Conservation (phyloP, 2,329 filamentous ascomycete genomes). For the Colletotrichum sp. region DNA sequence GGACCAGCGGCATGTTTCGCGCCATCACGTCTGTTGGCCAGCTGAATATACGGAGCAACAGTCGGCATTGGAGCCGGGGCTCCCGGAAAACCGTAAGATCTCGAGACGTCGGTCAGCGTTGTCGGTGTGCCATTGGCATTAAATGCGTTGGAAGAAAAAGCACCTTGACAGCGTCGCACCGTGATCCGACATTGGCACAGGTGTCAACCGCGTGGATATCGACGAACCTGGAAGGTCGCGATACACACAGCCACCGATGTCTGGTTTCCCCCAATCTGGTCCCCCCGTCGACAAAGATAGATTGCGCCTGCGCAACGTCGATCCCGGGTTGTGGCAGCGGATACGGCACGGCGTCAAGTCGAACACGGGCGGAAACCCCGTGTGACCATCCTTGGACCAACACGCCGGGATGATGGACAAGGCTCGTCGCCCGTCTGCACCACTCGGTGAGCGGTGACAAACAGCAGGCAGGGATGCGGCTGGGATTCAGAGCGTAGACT, state of each 20-base stretch:
- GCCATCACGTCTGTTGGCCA: not conserved
- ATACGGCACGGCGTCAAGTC: not conserved
- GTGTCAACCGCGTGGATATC: not conserved
- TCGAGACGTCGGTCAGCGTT: not conserved
- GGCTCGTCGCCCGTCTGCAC: not conserved
- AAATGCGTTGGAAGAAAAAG: not conserved
- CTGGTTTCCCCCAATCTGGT: not conserved
- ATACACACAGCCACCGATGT: not conserved
- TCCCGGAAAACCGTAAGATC: not conserved
- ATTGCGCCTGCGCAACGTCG: not conserved
- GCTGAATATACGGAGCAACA: not conserved
- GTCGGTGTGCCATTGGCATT: not conserved
- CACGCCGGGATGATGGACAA: not conserved
- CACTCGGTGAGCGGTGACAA: not conserved
- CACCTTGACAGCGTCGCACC: not conserved
- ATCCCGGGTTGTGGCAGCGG: conserved; percentile 3
- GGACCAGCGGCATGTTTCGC: not conserved
- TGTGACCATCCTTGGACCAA: conserved; percentile 11
- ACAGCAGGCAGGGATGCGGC: not conserved
- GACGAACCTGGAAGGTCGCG: not conserved
- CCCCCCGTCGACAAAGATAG: not conserved
- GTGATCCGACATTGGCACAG: not conserved
- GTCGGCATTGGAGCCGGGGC: not conserved
- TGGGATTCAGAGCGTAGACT: not conserved
- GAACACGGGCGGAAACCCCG: not conserved